Base-by-base conservation (phyloP, 2,329 filamentous ascomycete genomes). In the Epicoccum nigrum region DNA sequence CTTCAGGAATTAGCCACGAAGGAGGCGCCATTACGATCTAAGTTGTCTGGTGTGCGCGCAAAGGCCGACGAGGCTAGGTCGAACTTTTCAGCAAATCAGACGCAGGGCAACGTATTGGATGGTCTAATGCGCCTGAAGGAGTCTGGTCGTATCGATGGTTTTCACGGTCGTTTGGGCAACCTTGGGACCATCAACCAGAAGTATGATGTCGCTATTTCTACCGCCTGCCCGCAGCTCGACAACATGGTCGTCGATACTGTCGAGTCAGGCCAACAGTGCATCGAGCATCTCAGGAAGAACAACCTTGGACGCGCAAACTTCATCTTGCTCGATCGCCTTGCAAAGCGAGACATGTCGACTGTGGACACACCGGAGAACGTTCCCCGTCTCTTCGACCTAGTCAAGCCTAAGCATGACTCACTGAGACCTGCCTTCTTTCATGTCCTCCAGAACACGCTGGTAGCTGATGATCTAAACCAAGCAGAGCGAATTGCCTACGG, bases 121-220 rank as follows among this genome's bases (percentile, higher is more conserved):
- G 93, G 92, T 0, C 77, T 99, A 23, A 96, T 97, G 88, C 87
- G 94, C 40, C 85, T 99, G 75, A 94, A 91, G 68, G 94, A 97
- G 68, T 97, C 94, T 17, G 94, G 94, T 11, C 89, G 94, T 71
- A 96, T 99, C 58, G 92, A 97, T 66, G 94, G 95, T 2, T 99
- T 99, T 76, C 92, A 99, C 67, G 94, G 94, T 20, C 87, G 94
- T 25, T 85, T 99, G 4, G 95, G 94, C 8, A 97, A 97, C 63
- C 83, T 99, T 1, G 94, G 94, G 34, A 87, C 90, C 0, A 99
- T 99, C 60, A 92, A 99, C 65, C 83, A 90, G 69, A 90, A 90
- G 74, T 99, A 96, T 72, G 94, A 99, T 67, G 86, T 99, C 34
- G 94, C 94, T n/a, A 96, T 99, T 54, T 99, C 95, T 0, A 99